A percentile compares a stretch with the other conserved stretches of the same genome.
These are phyloP conservation scores for Chloris gayana DNA, from an alignment of 176 grass and related monocot genomes.

Conservation along the genomic window DNA sequence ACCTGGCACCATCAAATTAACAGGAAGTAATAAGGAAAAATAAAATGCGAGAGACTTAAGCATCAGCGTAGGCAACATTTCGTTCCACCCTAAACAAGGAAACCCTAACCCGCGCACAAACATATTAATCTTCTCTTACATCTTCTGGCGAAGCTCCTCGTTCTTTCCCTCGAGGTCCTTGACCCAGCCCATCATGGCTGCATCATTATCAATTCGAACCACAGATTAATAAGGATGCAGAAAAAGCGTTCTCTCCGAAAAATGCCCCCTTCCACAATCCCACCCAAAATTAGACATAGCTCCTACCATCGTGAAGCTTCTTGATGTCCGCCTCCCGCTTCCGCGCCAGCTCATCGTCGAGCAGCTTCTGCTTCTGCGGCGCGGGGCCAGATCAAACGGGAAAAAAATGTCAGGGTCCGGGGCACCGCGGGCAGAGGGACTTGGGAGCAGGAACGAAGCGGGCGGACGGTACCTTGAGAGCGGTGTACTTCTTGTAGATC, in stretches of 20 bases:
- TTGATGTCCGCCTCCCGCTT: conserved; percentile 19
- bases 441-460: not conserved
- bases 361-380: conserved; percentile 58
- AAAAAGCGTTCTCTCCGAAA: not conserved
- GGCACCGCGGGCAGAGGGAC: not conserved
- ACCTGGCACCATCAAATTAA: conserved; percentile 41
- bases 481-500: conserved; percentile 43
- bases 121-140: conserved; percentile 45
- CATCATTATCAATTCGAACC: conserved; percentile 14
- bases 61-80: not conserved
- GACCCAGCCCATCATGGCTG: conserved; percentile 41
- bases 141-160: conserved; percentile 35
- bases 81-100: not conserved
- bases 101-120: not conserved
- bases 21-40: conserved; percentile 5
- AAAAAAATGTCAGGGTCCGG: not conserved
- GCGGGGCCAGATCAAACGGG: not conserved
- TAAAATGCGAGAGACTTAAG: not conserved
- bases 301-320: conserved; percentile 49
- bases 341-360: conserved; percentile 34
- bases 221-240: not conserved
- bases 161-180: conserved; percentile 47
- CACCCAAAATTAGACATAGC: not conserved
- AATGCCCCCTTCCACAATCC: not conserved
- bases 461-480: conserved; percentile 45